Evolutionary conservation across 805 yeast genomes (phyloP).

Genomic region (Lachancea nothofagi): DNA sequence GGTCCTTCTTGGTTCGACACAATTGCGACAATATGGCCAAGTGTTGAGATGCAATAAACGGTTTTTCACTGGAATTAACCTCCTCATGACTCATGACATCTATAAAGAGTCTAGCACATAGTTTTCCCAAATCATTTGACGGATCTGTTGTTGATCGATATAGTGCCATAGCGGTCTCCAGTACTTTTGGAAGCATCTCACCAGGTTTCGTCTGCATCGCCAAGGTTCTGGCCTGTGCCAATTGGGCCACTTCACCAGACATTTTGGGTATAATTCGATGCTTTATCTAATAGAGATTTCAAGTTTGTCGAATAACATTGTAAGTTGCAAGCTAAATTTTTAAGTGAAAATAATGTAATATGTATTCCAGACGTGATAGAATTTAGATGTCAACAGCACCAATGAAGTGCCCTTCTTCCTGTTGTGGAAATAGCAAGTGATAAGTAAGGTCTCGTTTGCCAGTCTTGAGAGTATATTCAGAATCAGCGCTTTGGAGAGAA

Average conservation of each 20-base stretch:
- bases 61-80: slow-evolving; percentile 26
- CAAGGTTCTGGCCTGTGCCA: slow-evolving; percentile 27
- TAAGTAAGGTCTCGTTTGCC: too few relatives aligned
- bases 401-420: too few relatives aligned
- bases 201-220: slow-evolving; percentile 30
- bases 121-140: slow-evolving; percentile 6
- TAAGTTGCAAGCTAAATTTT: neutral
- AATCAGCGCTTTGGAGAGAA: too few relatives aligned
- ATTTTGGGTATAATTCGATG: neutral
- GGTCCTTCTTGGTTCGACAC: slow-evolving; percentile 25
- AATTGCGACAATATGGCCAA: slow-evolving; percentile 25
- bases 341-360: too few relatives aligned
- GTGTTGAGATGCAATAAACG: slow-evolving; percentile 29
- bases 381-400: too few relatives aligned
- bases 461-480: too few relatives aligned
- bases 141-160: slow-evolving; percentile 17
- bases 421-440: too few relatives aligned
- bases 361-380: too few relatives aligned
- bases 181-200: slow-evolving; percentile 29
- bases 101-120: slow-evolving; percentile 17
- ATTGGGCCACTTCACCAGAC: slow-evolving; percentile 18
- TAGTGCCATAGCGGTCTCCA: slow-evolving; percentile 29
- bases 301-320: neutral
- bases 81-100: slow-evolving; percentile 23
- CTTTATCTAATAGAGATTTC: neutral